Evolutionary conservation across 108 stramenopile species (phyloP), one percentile per base, ranked within the genome.

Genomic region (Parmales sp.): DNA sequence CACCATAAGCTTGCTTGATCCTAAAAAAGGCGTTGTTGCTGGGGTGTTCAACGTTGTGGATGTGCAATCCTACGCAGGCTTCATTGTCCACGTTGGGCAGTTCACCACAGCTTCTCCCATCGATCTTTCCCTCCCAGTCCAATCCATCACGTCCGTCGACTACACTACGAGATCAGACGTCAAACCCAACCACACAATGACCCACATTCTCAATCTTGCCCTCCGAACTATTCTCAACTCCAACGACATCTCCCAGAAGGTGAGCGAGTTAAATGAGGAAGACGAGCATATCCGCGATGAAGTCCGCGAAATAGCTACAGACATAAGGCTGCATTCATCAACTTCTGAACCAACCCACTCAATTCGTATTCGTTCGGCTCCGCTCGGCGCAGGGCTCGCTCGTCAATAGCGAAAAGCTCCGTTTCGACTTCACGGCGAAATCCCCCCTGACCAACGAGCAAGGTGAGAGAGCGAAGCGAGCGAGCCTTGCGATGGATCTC

Each of bases 111-210:
- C 37, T 80, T n/a, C n/a, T n/a, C n/a, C n/a, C n/a, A n/a, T n/a
- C n/a, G n/a, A n/a, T n/a, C n/a, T n/a, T n/a, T n/a, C n/a, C n/a
- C n/a, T n/a, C n/a, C n/a, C n/a, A n/a, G 48, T 65, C 74, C 63
- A 69, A 51, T 73, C 85, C 64, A 45, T 90, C 23, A 80, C 72
- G 45, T 90, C 91, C 64, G 98, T 99, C 4, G 93, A 99, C 78
- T 98, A 95, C 69, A 83, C 90, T 45, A 84, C 95, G 6, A 77
- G 97, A 37, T 68, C 86, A 38, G 78, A 74, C 66, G 75, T 98
- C 36, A 95, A 95, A 28, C 94, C 95, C 8, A 99, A 99, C 76
- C 98, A 99, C 77, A 92, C 94, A 72, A 98, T 96, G 95, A 99
- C 98, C 16, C 96, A 98, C 71, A 89, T 97, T 28, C 83, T 99